Evolutionary conservation across 2,329 filamentous ascomycete species (phyloP).

Genomic region (Fusarium sp.): DNA sequence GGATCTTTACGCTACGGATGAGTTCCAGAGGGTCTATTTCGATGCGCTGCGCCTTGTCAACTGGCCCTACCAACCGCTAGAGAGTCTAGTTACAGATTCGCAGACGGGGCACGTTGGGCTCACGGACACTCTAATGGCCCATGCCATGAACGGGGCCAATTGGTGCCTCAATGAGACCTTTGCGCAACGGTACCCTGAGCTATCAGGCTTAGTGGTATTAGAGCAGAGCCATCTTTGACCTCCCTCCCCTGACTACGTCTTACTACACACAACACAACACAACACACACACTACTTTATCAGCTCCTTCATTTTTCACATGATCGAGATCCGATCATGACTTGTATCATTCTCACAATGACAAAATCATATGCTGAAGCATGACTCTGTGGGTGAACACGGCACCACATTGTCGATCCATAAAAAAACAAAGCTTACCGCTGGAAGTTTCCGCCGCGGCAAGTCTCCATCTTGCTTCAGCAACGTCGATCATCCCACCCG

Average conservation of each 20-base stretch:
- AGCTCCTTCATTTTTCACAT: constrained; percentile 2
- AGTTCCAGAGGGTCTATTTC: constrained; percentile 52
- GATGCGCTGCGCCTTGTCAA: constrained; percentile 50
- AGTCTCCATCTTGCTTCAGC: constrained; percentile 22
- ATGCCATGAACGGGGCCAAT: constrained; percentile 35
- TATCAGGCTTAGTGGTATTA: constrained; percentile 26
- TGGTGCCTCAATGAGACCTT: constrained; percentile 31
- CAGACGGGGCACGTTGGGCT: constrained; percentile 38
- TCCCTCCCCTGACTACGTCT: background rate
- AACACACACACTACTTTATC: background rate
- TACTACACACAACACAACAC: background rate
- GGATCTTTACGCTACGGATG: constrained; percentile 51
- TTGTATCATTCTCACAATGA: constrained; percentile 22
- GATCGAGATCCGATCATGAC: constrained; percentile 14
- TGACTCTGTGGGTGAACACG: constrained; percentile 38
- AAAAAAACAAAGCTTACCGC: constrained; percentile 8
- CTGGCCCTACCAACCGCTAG: constrained; percentile 47
- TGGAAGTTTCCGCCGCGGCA: constrained; percentile 24
- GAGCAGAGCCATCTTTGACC: constrained; percentile 16
- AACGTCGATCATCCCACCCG: constrained; percentile 24
- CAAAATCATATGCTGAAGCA: constrained; percentile 27
- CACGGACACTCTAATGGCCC: constrained; percentile 32
- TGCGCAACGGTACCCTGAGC: constrained; percentile 35
- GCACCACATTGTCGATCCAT: constrained; percentile 40
- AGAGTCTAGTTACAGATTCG: constrained; percentile 33